Percentiles rank a stretch among this genome's conserved stretches.
Conservation (phyloP, 257 asterid genomes). For the Solanum ossicruentum region DNA sequence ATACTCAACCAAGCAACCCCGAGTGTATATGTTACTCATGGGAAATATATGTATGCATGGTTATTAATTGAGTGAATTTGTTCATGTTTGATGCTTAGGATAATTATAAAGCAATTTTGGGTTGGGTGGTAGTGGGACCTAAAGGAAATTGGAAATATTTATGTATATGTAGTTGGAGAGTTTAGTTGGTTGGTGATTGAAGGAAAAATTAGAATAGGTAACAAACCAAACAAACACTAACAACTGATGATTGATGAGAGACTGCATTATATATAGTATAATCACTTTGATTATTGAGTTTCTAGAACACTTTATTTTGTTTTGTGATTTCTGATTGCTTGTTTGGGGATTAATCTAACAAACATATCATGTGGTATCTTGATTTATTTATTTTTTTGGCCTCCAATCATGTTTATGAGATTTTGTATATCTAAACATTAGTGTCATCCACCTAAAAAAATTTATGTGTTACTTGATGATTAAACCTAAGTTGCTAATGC, state of each 20-base stretch:
- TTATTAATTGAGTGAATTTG: neutral
- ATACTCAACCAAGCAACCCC: neutral
- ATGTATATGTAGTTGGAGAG: constrained; percentile 30
- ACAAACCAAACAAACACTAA: constrained; percentile 5
- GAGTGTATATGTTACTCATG: too few relatives aligned
- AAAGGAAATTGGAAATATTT: constrained; percentile 18
- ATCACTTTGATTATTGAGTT: neutral
- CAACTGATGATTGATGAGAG: constrained; percentile 3
- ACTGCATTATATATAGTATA: neutral
- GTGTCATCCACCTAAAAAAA: neutral
- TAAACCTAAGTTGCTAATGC: neutral
- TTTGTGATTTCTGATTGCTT: neutral
- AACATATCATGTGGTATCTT: neutral
- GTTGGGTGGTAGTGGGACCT: constrained; percentile 52
- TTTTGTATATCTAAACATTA: neutral
- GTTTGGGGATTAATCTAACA: neutral
- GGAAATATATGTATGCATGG: constrained; percentile 20
- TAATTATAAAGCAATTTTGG: constrained; percentile 18
- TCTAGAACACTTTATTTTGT: neutral
- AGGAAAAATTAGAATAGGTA: constrained; percentile 9
- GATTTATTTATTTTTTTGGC: neutral
- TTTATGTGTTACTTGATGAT: neutral
- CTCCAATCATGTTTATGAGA: neutral
- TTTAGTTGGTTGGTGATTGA: constrained; percentile 26
- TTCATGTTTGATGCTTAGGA: constrained; percentile 21